Evolutionary conservation across 1,284 basidiomycete genomes (phyloP), one percentile per base, ranked within the genome.

Genomic region (Ustilago tritici): DNA sequence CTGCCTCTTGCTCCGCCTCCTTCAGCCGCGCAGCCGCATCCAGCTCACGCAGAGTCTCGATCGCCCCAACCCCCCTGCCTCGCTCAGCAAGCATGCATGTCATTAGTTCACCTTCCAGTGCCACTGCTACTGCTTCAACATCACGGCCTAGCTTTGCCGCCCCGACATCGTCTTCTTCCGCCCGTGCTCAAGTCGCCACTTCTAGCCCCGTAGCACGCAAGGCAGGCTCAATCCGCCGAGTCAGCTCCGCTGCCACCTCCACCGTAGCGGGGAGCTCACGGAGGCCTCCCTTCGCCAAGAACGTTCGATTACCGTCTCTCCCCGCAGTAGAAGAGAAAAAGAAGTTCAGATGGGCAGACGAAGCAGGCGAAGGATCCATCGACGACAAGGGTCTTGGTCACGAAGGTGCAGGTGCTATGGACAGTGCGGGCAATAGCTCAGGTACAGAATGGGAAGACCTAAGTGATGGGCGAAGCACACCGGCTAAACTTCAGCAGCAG

Each of bases 321-420:
- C 60, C 67, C 2, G 57, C 38, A 4, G 71, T 59, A 14, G 73
- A 74, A 56, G 69, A 69, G 46, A 90, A 90, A 84, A 95, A 95
- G 86, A 92, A 90, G 61, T 93, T 96, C 17, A 92, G 95, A 81
- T 96, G 94, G 94, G 90, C 89, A 61, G 94, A 96, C 81, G 92
- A 95, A 84, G 93, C 90, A 6, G 94, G 94, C 7, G 92, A 92
- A 83, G 94, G 94, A 10, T 88, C 90, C 55, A 87, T 95, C 54
- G 92, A 93, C 77, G 93, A 94, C 80, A 89, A 89, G 32, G 90
- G 91, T n/a, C 62, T 65, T 2, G 59, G 56, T 7, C 49, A 57
- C 7, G 36, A 38, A 19, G 56, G n/a, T 7, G 50, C 36, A 4
- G 41, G 36, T 23, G 17, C 7, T 1, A 46, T 4, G 4, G 70